A percentile compares a stretch with the other conserved stretches of the same genome.
phyloP scores from a whole-genome alignment of 805 yeast species.

The Metschnikowia lochheadii region DNA sequence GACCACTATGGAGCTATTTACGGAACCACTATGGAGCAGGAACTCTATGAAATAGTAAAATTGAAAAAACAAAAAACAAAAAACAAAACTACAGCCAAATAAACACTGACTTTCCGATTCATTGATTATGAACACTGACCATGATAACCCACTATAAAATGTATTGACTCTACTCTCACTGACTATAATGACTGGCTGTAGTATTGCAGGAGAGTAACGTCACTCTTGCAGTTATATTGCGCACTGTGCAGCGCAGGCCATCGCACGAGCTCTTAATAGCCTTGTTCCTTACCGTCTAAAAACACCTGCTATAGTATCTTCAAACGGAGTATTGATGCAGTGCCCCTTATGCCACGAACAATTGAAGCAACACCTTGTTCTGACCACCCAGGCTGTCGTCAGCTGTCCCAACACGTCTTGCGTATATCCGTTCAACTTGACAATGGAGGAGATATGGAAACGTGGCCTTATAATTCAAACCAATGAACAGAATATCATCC shows the following conservation, averaged over 20 bases:
- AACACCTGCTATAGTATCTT: neutral
- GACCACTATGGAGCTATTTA: neutral
- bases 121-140: too few relatives aligned
- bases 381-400: slow-evolving; percentile 23
- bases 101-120: too few relatives aligned
- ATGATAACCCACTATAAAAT: too few relatives aligned
- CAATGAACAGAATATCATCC: slow-evolving; percentile 24
- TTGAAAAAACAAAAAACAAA: too few relatives aligned
- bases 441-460: slow-evolving; percentile 25
- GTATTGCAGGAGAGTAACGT: neutral
- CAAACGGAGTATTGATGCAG: slow-evolving; percentile 12
- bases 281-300: neutral
- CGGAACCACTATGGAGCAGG: too few relatives aligned
- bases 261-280: neutral
- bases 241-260: slow-evolving; percentile 1
- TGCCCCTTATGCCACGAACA: slow-evolving; percentile 29
- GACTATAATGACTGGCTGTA: too few relatives aligned
- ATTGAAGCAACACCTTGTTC: slow-evolving; percentile 25
- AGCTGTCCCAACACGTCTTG: slow-evolving; percentile 28
- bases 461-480: slow-evolving; percentile 21
- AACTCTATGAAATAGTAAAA: too few relatives aligned
- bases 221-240: neutral
- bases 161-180: too few relatives aligned
- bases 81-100: too few relatives aligned
- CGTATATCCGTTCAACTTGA: slow-evolving; percentile 32